phyloP scores from a whole-genome alignment of 108 stramenopile species.

The Fragilariopsis cylindrus region DNA sequence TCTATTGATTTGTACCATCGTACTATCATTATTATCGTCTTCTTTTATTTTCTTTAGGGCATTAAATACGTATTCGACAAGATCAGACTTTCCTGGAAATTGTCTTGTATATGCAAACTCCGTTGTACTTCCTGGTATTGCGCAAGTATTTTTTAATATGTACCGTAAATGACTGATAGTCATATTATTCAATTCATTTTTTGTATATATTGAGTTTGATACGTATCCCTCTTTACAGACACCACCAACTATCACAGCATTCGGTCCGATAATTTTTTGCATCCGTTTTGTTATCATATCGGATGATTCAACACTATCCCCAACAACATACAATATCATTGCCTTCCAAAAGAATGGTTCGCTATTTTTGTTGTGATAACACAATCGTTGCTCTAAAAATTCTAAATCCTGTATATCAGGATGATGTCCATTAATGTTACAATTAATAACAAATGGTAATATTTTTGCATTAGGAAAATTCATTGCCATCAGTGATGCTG shows the following conservation, averaged over 20 bases:
- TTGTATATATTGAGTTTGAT: constrained; percentile 18
- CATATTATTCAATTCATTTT: constrained; percentile 25
- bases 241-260: constrained; percentile 55
- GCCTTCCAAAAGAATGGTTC: constrained; percentile 36
- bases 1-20: background rate
- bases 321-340: constrained; percentile 49
- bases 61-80: constrained; percentile 29
- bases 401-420: constrained; percentile 7
- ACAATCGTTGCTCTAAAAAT: constrained; percentile 6
- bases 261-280: constrained; percentile 30
- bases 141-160: background rate
- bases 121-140: background rate
- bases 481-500: constrained; percentile 19
- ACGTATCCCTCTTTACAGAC: constrained; percentile 45
- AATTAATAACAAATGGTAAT: constrained; percentile 34
- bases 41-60: constrained; percentile 4
- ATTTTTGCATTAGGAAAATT: constrained; percentile 43
- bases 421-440: background rate
- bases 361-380: background rate
- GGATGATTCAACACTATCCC: constrained; percentile 6
- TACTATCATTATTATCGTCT: background rate
- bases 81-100: constrained; percentile 28
- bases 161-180: constrained; percentile 15
- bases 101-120: background rate
- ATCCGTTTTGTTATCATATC: constrained; percentile 31